A percentile compares a stretch with the other conserved stretches of the same genome.
phyloP scores from a whole-genome alignment of 192 early-diverging fungal genomes.

The Podila clonocystis region DNA sequence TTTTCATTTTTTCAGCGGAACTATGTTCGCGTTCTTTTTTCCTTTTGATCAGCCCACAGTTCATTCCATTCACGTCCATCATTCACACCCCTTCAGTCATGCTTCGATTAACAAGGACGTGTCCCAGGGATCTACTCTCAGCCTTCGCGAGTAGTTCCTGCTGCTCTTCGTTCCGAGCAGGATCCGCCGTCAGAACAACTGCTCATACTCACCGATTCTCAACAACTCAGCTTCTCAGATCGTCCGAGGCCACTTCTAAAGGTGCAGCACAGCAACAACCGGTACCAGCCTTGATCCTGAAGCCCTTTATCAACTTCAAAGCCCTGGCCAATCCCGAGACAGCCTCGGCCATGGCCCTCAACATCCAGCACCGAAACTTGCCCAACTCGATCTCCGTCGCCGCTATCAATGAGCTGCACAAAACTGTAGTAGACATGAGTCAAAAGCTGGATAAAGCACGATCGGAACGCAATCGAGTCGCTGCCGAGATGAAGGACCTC shows the following conservation, averaged over 20 bases:
- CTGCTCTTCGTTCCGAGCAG: slow-evolving; percentile 1
- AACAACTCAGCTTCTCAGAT: neutral
- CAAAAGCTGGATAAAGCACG: slow-evolving; percentile 58
- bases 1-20: neutral
- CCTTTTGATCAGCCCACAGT: slow-evolving; percentile 1
- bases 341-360: slow-evolving; percentile 51
- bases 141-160: slow-evolving; percentile 1
- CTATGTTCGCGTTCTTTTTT: neutral
- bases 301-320: slow-evolving; percentile 68
- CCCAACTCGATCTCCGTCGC: slow-evolving; percentile 53
- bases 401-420: slow-evolving; percentile 60
- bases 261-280: neutral
- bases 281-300: slow-evolving; percentile 24
- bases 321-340: slow-evolving; percentile 59
- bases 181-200: neutral
- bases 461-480: slow-evolving; percentile 57
- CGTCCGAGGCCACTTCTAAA: neutral
- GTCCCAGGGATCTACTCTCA: neutral
- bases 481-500: slow-evolving; percentile 33
- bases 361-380: slow-evolving; percentile 66
- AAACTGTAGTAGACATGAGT: slow-evolving; percentile 50
- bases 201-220: neutral
- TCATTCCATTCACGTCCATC: neutral
- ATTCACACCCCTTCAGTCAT: neutral
- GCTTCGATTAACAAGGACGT: slow-evolving; percentile 9